Evolutionary conservation across 139 green algal species (phyloP).

Genomic region (Tetradesmus obliquus): DNA sequence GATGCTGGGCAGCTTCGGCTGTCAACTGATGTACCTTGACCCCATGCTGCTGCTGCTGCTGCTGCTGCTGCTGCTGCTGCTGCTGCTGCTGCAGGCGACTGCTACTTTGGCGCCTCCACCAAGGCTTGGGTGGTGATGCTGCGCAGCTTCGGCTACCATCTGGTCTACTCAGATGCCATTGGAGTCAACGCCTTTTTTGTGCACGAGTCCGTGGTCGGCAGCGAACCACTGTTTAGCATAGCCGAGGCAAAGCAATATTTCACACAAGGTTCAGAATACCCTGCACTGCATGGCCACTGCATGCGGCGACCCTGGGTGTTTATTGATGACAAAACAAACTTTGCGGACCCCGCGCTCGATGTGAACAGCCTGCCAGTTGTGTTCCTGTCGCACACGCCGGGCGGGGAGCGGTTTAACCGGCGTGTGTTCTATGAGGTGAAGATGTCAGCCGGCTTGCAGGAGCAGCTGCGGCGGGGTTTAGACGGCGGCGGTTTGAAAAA

Average conservation of each 20-base stretch:
- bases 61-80: no score
- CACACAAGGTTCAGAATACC: not conserved
- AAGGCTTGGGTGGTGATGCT: not conserved
- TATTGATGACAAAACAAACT: not conserved
- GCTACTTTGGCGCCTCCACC: not conserved
- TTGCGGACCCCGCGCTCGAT: not conserved
- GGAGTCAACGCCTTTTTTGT: not conserved
- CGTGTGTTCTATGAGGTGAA: not conserved
- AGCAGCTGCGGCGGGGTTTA: not conserved
- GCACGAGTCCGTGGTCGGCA: not conserved
- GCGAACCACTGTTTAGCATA: not conserved
- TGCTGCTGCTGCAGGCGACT: not conserved
- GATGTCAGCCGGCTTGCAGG: not conserved
- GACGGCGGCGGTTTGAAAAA: not conserved
- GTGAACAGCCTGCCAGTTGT: not conserved
- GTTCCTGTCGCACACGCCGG: not conserved
- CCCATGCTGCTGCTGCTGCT: not conserved
- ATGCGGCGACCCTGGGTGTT: not conserved
- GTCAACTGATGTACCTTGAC: not conserved
- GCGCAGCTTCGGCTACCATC: not conserved
- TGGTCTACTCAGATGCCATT: not conserved
- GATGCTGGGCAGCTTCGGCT: not conserved
- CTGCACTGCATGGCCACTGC: not conserved
- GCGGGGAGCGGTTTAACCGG: not conserved
- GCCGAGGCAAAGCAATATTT: not conserved